Conservation (phyloP, 176 grass and related monocot genomes). For the Carex cristatella region DNA sequence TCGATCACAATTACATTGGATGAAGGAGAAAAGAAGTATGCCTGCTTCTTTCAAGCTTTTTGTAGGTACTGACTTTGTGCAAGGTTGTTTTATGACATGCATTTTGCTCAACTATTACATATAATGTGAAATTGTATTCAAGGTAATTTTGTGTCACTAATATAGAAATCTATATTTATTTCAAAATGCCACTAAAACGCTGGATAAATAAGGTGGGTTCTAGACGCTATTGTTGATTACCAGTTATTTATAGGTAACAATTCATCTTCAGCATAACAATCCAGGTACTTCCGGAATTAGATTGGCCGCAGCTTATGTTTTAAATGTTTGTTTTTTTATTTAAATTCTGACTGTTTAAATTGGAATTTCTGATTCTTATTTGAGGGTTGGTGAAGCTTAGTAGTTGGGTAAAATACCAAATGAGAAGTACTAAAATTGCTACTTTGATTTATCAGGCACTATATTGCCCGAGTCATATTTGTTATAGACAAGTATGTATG, state of each 20-base stretch:
- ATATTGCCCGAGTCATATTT: not conserved
- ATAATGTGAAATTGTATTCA: not conserved
- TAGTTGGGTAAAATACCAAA: not conserved
- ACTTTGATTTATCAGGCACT: not conserved
- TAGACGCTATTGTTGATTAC: not conserved
- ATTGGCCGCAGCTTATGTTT: not conserved
- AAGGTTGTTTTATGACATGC: not conserved
- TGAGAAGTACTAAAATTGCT: not conserved
- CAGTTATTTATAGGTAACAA: not conserved
- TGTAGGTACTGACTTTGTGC: slow-evolving; percentile 63
- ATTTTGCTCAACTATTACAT: not conserved
- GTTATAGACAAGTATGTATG: no score
- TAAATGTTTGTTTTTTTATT: not conserved
- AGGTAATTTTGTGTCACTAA: not conserved
- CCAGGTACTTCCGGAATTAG: not conserved
- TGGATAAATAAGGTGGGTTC: not conserved
- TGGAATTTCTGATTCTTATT: not conserved
- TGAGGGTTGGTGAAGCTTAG: not conserved
- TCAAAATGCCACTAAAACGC: not conserved
- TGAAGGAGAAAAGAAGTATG: slow-evolving; percentile 96
- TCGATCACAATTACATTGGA: slow-evolving; percentile 68
- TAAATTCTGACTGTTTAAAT: not conserved
- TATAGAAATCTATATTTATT: not conserved
- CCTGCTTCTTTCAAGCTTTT: slow-evolving; percentile 99
- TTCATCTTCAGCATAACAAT: not conserved